These are phyloP conservation scores for Brasilioporus rufonigricans DNA, from an alignment of 768 basidiomycete species.

Conservation along the genomic window DNA sequence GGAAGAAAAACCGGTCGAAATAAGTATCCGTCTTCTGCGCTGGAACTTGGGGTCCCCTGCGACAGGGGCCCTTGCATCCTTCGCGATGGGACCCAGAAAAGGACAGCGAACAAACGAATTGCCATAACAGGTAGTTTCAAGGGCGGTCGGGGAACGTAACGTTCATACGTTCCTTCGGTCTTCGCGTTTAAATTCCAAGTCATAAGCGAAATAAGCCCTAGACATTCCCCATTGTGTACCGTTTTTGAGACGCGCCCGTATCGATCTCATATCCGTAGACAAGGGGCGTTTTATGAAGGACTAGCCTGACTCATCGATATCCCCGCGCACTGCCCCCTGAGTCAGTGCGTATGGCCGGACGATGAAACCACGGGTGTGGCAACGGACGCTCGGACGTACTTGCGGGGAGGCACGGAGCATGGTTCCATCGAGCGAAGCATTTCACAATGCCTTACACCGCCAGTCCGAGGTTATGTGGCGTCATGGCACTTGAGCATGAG, in stretches of 20 bases:
- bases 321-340: constrained; percentile 14
- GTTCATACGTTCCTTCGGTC: constrained; percentile 24
- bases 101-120: constrained; percentile 37
- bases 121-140: constrained; percentile 36
- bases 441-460: constrained; percentile 4
- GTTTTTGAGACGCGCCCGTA: constrained; percentile 12
- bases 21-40: constrained; percentile 32
- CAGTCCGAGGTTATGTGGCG: constrained; percentile 17
- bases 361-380: constrained; percentile 24
- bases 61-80: constrained; percentile 21
- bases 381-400: constrained; percentile 17
- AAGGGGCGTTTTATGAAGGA: constrained; percentile 16
- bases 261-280: constrained; percentile 22
- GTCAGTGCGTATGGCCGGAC: constrained; percentile 2
- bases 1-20: constrained; percentile 29
- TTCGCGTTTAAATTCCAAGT: constrained; percentile 28
- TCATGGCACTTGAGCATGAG: constrained; percentile 12
- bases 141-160: constrained; percentile 34
- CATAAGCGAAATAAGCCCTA: constrained; percentile 28
- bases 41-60: constrained; percentile 32
- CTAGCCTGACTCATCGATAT: constrained; percentile 15
- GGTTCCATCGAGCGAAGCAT: constrained; percentile 11
- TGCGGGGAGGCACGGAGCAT: constrained; percentile 10
- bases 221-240: constrained; percentile 19
- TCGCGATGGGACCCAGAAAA: constrained; percentile 32